Evolutionary conservation across 305 asterid genomes (phyloP).

Genomic region (Ruellia speciosa): DNA sequence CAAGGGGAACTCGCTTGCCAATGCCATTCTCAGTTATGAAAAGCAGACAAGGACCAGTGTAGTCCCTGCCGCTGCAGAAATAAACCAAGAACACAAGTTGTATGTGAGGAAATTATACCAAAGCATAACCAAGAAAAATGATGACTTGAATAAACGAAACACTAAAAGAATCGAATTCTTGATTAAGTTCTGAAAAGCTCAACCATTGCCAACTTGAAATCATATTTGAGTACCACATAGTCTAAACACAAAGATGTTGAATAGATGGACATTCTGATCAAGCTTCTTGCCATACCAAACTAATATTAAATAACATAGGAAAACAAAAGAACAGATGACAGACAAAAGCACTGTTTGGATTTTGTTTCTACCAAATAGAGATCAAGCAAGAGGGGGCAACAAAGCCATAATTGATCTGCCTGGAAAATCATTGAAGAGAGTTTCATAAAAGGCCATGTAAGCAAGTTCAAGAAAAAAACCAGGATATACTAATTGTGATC

Average conservation of each 20-base stretch:
- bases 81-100: conserved; percentile 9
- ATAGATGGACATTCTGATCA: too few relatives aligned
- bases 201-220: too few relatives aligned
- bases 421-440: neutral
- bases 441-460: too few relatives aligned
- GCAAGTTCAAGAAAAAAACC: neutral
- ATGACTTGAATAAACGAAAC: too few relatives aligned
- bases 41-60: conserved; percentile 85
- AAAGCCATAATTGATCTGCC: conserved; percentile 11
- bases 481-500: conserved; percentile 10
- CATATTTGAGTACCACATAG: too few relatives aligned
- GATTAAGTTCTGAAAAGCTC: too few relatives aligned
- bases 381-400: neutral
- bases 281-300: too few relatives aligned
- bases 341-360: neutral
- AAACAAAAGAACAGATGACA: neutral
- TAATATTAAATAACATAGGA: too few relatives aligned
- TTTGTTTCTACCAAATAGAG: neutral
- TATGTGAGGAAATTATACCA: neutral
- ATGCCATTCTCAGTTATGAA: conserved; percentile 82
- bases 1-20: conserved; percentile 93
- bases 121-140: too few relatives aligned
- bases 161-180: too few relatives aligned
- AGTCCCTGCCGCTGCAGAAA: conserved; percentile 42
- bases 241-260: too few relatives aligned